Evolutionary conservation across 257 asterid genomes (phyloP).

Genomic region (Striga asiatica): DNA sequence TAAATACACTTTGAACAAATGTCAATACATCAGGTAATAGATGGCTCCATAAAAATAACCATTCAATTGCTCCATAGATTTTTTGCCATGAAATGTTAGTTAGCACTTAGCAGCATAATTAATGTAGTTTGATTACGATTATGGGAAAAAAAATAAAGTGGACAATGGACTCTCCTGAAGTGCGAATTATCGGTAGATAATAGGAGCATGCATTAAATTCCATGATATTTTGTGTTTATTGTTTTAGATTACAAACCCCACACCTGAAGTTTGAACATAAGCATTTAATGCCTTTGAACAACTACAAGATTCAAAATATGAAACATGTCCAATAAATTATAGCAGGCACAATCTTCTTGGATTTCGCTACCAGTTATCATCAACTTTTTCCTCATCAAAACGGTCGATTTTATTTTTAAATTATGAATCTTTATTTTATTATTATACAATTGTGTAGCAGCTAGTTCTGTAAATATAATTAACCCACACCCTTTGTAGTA

Average conservation of each 20-base stretch:
- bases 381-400: not conserved
- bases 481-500: not conserved
- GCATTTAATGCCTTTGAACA: constrained; percentile 16
- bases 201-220: not conserved
- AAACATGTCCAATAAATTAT: constrained; percentile 13
- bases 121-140: no score
- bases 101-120: no score
- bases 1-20: no score
- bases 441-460: not conserved
- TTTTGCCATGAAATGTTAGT: no score
- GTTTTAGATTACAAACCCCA: not conserved
- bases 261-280: constrained; percentile 13
- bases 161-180: no score
- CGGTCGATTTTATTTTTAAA: not conserved
- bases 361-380: not conserved
- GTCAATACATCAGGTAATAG: no score
- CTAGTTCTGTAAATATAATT: not conserved
- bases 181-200: no score
- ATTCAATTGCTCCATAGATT: no score
- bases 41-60: no score
- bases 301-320: constrained; percentile 20
- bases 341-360: constrained; percentile 8
- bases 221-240: no score
- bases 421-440: not conserved
- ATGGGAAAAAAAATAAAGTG: no score